Evolutionary conservation across 768 basidiomycete species (phyloP).

Genomic region (Fistulinella prunicolor): DNA sequence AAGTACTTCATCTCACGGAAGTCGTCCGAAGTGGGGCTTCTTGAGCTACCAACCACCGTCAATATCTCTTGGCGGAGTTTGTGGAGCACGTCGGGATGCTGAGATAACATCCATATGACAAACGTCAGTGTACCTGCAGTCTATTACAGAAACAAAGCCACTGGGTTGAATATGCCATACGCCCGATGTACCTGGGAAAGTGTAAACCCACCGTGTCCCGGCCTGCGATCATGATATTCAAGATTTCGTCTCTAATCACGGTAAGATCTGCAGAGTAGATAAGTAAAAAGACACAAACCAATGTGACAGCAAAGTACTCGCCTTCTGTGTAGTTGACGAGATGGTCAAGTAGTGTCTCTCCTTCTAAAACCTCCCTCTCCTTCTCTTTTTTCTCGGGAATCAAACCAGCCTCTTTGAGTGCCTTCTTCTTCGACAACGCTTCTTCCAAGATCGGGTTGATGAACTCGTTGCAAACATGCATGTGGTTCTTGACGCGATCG

Average conservation of each 20-base stretch:
- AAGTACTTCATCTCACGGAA: conserved; percentile 40
- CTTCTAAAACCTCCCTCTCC: conserved; percentile 17
- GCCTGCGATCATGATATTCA: conserved; percentile 39
- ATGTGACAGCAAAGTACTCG: neutral
- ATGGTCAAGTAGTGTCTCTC: conserved; percentile 30
- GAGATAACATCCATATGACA: conserved; percentile 25
- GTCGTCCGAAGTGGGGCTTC: conserved; percentile 30
- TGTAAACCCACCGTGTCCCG: conserved; percentile 29
- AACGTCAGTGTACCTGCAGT: conserved; percentile 32
- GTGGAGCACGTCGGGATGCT: conserved; percentile 26
- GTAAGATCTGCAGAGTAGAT: conserved; percentile 22
- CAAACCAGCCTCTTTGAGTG: conserved; percentile 20
- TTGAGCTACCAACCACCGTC: conserved; percentile 24
- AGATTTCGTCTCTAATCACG: conserved; percentile 34
- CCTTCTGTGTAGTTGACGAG: conserved; percentile 32
- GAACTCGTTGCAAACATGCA: conserved; percentile 48
- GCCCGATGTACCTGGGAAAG: neutral
- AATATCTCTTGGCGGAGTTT: conserved; percentile 33
- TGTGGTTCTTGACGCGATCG: conserved; percentile 44
- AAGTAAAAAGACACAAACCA: neutral
- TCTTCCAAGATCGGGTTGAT: conserved; percentile 51
- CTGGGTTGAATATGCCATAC: too few relatives aligned
- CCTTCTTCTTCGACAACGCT: conserved; percentile 41
- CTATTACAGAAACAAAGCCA: conserved; percentile 19
- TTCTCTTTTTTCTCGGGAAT: conserved; percentile 7